Evolutionary conservation across 805 yeast genomes (phyloP), one percentile per base, ranked within the genome.

Genomic region (Kuraishia piskuri): DNA sequence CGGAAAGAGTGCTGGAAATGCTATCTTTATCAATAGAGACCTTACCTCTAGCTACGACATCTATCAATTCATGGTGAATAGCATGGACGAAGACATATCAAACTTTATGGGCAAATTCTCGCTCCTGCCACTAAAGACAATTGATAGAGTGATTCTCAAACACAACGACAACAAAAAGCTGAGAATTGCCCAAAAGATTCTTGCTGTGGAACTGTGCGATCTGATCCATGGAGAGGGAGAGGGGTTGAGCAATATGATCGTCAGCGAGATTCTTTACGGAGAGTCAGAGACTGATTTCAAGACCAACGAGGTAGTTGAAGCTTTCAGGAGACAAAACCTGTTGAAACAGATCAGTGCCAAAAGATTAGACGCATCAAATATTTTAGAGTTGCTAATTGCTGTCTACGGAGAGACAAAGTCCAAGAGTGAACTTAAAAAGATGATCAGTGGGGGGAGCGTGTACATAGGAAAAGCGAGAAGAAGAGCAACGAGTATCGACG

Each of bases 1-100:
- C 68, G 99, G 99, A 26, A 94, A 94, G 64, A 87, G 96, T 53
- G 97, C 97, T 1, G 98, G 98, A 0, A 94, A 94, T 72, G 98
- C 99, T 0, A 81, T 94, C 1, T 94, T 94, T 69, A 82, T 94
- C 52, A 91, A 86, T 62, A 75, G 81, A 7, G 67, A 72, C n/a
- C 68, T 87, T 55, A 92, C 97, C 1, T 76, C 88, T 17, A 83
- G 96, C 0, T 94, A 80, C 67, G 86, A 88, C 49, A 68, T 94
- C 58, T 94, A 86, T 65, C 98, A 94, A 62, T 88, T 84, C 64
- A 87, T 94, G 68, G 80, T 86, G 61, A 87, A 88, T 58, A 75
- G 86, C 0, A 82, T 87, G 0, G 98, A 91, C 68, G 84, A 78
- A 19, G 91, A 86, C 57, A 84, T 91, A 2, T 78, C 70, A 37